These are phyloP conservation scores for Pochonia chlamydosporia DNA, from an alignment of 2,329 filamentous ascomycete species.

Conservation along the genomic window DNA sequence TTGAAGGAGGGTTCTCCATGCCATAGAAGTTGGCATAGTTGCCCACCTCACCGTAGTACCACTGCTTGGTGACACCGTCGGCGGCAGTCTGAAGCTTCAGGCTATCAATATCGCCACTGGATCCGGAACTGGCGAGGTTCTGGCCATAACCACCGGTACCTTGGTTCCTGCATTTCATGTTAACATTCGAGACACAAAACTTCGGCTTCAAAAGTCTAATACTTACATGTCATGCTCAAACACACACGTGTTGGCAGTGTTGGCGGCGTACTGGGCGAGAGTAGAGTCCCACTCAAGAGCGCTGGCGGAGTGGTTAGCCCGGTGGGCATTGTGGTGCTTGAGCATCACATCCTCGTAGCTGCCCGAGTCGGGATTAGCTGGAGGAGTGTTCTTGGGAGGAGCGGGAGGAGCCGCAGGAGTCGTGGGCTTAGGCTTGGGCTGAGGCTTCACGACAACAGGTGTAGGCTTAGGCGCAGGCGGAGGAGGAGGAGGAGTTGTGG, in stretches of 20 bases:
- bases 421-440: not conserved
- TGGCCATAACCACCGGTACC: conserved; percentile 72
- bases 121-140: conserved; percentile 71
- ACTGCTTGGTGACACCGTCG: conserved; percentile 69
- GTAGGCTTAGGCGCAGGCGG: conserved; percentile 10
- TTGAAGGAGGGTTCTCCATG: conserved; percentile 47
- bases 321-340: conserved; percentile 80
- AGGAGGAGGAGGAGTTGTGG: conserved; percentile 3
- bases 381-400: not conserved
- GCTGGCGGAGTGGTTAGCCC: conserved; percentile 69
- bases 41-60: conserved; percentile 77
- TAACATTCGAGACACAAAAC: conserved; percentile 16
- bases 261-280: conserved; percentile 58
- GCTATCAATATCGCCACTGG: conserved; percentile 28
- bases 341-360: conserved; percentile 40
- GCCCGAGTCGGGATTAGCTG: no score
- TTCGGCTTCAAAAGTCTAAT: not conserved
- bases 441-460: not conserved
- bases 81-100: conserved; percentile 50
- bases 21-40: conserved; percentile 55
- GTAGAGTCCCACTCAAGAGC: conserved; percentile 59
- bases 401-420: conserved; percentile 8
- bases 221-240: conserved; percentile 74
- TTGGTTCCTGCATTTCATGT: conserved; percentile 39
- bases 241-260: conserved; percentile 60